These are phyloP conservation scores for Termitomyces sp. DNA, from an alignment of 768 basidiomycete genomes.

Conservation along the genomic window DNA sequence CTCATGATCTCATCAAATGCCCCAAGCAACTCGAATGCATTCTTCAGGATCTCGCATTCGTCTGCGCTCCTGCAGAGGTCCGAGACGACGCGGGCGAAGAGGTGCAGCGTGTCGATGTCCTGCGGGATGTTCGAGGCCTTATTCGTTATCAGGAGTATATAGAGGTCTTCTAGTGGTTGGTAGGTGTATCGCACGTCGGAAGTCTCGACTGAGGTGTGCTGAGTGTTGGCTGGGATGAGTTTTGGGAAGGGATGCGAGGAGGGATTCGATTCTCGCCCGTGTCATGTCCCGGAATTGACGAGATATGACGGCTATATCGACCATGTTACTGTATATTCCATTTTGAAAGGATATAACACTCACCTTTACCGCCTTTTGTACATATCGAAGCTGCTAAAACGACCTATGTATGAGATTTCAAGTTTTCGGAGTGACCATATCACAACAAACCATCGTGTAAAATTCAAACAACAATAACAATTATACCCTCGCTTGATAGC, in stretches of 20 bases:
- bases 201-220: constrained; percentile 96
- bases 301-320: constrained; percentile 80
- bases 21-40: constrained; percentile 89
- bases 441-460: too few relatives aligned
- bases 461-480: background rate
- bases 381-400: constrained; percentile 94
- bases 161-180: constrained; percentile 94
- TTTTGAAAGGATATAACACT: constrained; percentile 18
- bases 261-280: constrained; percentile 87
- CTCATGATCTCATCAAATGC: constrained; percentile 97
- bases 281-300: constrained; percentile 96
- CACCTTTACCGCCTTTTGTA: constrained; percentile 91
- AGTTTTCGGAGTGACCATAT: background rate
- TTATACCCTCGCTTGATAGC: too few relatives aligned
- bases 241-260: constrained; percentile 96
- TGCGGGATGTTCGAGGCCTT: constrained; percentile 98
- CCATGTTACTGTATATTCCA: background rate
- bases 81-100: constrained; percentile 91
- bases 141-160: constrained; percentile 96
- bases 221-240: constrained; percentile 90
- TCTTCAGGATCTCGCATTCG: constrained; percentile 85
- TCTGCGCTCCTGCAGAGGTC: constrained; percentile 85
- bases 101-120: constrained; percentile 94
- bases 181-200: constrained; percentile 95
- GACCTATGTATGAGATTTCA: constrained; percentile 50